Conservation (phyloP, 305 asterid genomes). For the Rubia balearica region DNA sequence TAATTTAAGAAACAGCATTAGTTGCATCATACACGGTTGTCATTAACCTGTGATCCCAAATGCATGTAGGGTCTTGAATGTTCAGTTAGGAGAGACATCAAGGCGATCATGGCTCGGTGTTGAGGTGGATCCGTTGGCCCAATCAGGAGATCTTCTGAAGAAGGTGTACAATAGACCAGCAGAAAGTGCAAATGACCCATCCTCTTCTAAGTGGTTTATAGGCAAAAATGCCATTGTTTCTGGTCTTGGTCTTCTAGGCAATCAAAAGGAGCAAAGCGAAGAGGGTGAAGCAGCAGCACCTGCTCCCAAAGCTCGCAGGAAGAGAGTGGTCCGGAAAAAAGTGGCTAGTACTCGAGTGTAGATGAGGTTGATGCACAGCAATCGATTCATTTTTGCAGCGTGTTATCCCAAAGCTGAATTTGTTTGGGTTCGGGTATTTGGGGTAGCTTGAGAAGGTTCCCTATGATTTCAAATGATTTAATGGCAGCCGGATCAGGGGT, state of each 20-base stretch:
- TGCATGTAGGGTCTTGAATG: slow-evolving; percentile 60
- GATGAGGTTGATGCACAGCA: slow-evolving; percentile 9
- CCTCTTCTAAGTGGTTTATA: slow-evolving; percentile 94
- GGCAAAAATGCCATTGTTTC: slow-evolving; percentile 78
- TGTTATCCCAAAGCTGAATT: slow-evolving; percentile 8
- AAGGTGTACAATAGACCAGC: slow-evolving; percentile 81
- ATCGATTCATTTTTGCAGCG: slow-evolving; percentile 47
- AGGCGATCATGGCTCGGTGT: slow-evolving; percentile 92
- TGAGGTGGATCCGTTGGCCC: slow-evolving; percentile 83
- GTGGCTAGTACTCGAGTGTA: slow-evolving; percentile 45
- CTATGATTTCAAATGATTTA: neutral
- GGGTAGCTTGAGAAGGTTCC: neutral
- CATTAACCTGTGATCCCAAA: slow-evolving; percentile 13
- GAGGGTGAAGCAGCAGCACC: slow-evolving; percentile 47
- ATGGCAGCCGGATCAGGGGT: neutral
- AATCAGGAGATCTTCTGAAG: slow-evolving; percentile 69
- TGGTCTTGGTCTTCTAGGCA: slow-evolving; percentile 90
- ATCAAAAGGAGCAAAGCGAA: slow-evolving; percentile 52
- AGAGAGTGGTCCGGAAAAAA: slow-evolving; percentile 74
- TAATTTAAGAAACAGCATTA: neutral
- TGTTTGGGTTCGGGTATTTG: slow-evolving; percentile 1
- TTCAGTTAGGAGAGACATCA: slow-evolving; percentile 85
- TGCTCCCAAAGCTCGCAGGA: slow-evolving; percentile 66
- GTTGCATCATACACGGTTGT: neutral
- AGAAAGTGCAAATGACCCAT: slow-evolving; percentile 35